These are phyloP conservation scores for Monilinia fructigena DNA, from an alignment of 2,329 filamentous ascomycete species.

Conservation along the genomic window DNA sequence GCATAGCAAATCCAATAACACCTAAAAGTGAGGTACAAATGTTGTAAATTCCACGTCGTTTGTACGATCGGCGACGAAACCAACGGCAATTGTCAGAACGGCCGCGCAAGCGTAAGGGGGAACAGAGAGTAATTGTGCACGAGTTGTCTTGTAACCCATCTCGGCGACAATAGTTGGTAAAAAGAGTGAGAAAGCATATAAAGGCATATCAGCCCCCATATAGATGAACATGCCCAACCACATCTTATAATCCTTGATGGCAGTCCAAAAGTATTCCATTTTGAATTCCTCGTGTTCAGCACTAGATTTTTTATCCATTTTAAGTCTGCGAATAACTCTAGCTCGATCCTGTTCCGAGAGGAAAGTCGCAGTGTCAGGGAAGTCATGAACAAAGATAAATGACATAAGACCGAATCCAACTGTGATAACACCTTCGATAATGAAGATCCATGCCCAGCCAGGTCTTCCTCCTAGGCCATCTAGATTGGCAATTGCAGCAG, in stretches of 20 bases:
- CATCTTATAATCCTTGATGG: conserved; percentile 83
- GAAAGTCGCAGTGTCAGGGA: conserved; percentile 60
- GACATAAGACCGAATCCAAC: conserved; percentile 41
- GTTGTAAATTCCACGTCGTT: conserved; percentile 76
- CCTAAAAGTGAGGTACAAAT: conserved; percentile 68
- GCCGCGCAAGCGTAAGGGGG: conserved; percentile 74
- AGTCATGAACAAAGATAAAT: conserved; percentile 31
- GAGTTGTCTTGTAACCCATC: conserved; percentile 55
- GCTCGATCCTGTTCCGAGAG: conserved; percentile 67
- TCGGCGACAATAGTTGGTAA: conserved; percentile 73
- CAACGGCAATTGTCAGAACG: conserved; percentile 65
- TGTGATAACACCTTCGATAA: conserved; percentile 51
- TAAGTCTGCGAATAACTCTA: conserved; percentile 68
- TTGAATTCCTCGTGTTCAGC: conserved; percentile 74
- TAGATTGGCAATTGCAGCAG: conserved; percentile 47
- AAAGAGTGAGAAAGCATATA: conserved; percentile 77
- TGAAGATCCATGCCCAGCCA: conserved; percentile 52
- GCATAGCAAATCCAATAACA: conserved; percentile 77
- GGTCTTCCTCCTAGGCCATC: conserved; percentile 44
- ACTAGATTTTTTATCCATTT: conserved; percentile 69
- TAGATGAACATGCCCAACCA: conserved; percentile 73
- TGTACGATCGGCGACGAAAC: conserved; percentile 76
- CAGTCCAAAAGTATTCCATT: conserved; percentile 68
- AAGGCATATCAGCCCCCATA: conserved; percentile 70
- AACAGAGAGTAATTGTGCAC: conserved; percentile 69